Evolutionary conservation across 108 stramenopile species (phyloP), one percentile per base, ranked within the genome.

Genomic region (Epithemia pelagica): DNA sequence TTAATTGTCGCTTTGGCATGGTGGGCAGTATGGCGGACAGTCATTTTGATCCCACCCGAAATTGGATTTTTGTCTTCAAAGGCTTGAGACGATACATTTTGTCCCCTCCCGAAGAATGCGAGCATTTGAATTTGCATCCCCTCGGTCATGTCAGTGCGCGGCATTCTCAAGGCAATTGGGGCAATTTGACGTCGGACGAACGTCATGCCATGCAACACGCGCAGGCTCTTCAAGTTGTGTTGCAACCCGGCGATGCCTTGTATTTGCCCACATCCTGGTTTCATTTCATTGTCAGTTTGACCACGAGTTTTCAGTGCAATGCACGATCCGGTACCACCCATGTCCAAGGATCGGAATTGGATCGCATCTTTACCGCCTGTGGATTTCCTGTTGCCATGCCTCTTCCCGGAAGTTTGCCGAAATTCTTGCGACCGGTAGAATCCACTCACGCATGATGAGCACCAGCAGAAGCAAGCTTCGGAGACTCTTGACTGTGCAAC

Each of bases 181-280:
- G 78, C 54, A 3, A 32, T 2, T 30, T 23, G 22, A 27, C 30
- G 33, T 61, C n/a, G 5, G 5, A 28, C 5, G 46, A 37, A 24
- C n/a, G 37, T 24, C 65, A 27, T 55, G 25, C 65, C 26, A 94
- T 96, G 65, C 54, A 66, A 0, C 64, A 82, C 26, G 92, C 84
- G 10, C 62, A 33, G 5, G 95, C 86, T 32, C 86, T 91, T 61
- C 96, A 99, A 79, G 87, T 97, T 22, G 77, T 99, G 28, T 67
- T 98, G 64, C 90, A 94, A 69, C 81, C 97, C 7, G 99, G 99
- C 1, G 97, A 99, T 71, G 89, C 84, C 0, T 62, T 99, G 60
- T 98, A 97, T 70, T 72, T 99, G 25, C 98, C 98, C 2, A 94
- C 96, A 21, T 78, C 78, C 66, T 99, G 96, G 96, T 95, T 99